Percentiles rank a stretch among this genome's conserved stretches.
phyloP scores from a whole-genome alignment of 192 early-diverging fungal genomes.

The Jimgerdemannia lactiflua region DNA sequence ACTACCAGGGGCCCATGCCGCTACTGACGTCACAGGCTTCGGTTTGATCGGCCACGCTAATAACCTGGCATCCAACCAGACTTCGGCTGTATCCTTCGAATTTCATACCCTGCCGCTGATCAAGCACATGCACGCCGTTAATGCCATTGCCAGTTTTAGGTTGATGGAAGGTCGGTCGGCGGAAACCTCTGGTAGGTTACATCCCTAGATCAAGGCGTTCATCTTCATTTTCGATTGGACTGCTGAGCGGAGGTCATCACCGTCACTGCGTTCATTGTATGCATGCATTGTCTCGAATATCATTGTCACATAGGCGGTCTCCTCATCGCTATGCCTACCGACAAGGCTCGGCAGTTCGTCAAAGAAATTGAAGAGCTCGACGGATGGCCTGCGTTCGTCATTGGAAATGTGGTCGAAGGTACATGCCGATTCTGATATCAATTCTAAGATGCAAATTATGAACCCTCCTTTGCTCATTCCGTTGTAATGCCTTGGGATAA shows the following conservation, averaged over 20 bases:
- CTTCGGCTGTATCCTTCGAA: background rate
- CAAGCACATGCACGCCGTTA: constrained; percentile 2
- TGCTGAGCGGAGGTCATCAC: no score
- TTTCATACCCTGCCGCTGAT: background rate
- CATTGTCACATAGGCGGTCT: background rate
- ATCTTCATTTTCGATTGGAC: no score
- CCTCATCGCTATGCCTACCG: background rate
- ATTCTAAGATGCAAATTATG: no score
- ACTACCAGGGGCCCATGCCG: background rate
- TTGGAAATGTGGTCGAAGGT: constrained; percentile 2
- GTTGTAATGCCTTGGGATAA: background rate
- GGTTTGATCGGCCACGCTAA: constrained; percentile 3
- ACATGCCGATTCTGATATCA: background rate
- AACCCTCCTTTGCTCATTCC: background rate
- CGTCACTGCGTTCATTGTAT: no score
- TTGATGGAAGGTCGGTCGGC: background rate
- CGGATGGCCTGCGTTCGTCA: background rate
- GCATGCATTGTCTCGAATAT: background rate
- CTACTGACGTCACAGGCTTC: constrained; percentile 2
- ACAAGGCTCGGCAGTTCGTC: background rate
- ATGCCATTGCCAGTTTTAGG: background rate
- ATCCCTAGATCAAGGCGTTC: no score
- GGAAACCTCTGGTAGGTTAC: background rate
- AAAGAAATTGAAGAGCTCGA: constrained; percentile 3
- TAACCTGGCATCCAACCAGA: constrained; percentile 1